Percentiles rank a stretch among this genome's conserved stretches.
These are phyloP conservation scores for Fusarium denticulatum DNA, from an alignment of 2,329 filamentous ascomycete genomes.

Conservation along the genomic window DNA sequence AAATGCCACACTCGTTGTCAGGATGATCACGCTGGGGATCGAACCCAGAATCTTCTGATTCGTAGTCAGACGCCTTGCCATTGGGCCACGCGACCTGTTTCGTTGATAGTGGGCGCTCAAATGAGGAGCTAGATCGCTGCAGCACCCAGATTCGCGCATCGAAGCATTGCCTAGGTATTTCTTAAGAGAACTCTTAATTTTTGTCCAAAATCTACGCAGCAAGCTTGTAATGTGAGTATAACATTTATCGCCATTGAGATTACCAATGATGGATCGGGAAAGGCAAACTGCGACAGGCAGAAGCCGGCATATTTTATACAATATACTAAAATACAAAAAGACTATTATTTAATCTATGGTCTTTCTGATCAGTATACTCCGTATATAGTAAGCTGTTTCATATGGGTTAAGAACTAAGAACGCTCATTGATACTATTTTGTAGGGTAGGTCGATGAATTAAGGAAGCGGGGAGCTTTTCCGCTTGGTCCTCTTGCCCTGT, in stretches of 20 bases:
- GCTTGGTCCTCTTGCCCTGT: too few species aligned
- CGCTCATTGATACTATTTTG: too few species aligned
- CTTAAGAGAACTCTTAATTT: too few species aligned
- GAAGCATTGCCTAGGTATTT: too few species aligned
- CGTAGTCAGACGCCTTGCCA: constrained; percentile 36
- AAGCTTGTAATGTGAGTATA: rapidly evolving
- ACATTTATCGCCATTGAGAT: rapidly evolving
- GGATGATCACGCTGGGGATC: constrained; percentile 31
- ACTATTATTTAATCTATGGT: background rate
- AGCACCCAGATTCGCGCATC: background rate
- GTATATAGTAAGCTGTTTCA: too few species aligned
- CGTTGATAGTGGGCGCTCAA: rapidly evolving
- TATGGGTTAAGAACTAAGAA: too few species aligned
- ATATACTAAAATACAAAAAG: background rate
- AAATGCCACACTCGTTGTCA: rapidly evolving
- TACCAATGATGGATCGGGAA: too few species aligned
- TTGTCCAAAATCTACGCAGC: rapidly evolving
- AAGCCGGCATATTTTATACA: rapidly evolving
- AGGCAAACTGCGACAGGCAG: rapidly evolving
- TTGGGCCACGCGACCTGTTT: constrained; percentile 30
- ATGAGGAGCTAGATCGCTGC: background rate
- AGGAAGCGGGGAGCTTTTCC: too few species aligned
- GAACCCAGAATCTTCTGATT: constrained; percentile 37
- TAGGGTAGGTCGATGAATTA: too few species aligned
- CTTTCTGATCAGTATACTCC: too few species aligned